phyloP scores from a whole-genome alignment of 2,329 filamentous ascomycete genomes.

The Aureobasidium sp. region DNA sequence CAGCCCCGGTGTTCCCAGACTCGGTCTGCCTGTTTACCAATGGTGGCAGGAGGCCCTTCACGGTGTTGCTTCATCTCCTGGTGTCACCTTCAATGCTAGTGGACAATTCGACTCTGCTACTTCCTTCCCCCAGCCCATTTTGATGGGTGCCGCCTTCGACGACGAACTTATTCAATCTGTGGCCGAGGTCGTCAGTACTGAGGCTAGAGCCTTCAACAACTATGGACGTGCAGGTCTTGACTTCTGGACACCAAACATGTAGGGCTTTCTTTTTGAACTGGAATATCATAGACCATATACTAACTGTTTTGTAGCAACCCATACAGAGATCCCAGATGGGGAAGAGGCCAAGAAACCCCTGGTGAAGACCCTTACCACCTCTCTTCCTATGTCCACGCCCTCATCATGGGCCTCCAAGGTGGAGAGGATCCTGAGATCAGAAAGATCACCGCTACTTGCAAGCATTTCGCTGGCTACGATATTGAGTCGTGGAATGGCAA shows the following conservation, averaged over 20 bases:
- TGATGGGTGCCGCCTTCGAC: conserved; percentile 55
- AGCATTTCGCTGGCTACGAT: conserved; percentile 34
- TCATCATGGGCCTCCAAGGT: conserved; percentile 29
- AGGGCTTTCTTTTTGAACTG: background rate
- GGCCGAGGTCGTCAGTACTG: conserved; percentile 47
- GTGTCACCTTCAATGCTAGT: conserved; percentile 44
- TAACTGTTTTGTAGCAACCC: conserved; percentile 48
- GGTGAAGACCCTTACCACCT: conserved; percentile 25
- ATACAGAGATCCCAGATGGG: conserved; percentile 47
- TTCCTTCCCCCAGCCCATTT: conserved; percentile 56
- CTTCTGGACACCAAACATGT: conserved; percentile 48
- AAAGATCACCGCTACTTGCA: conserved; percentile 38
- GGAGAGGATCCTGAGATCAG: conserved; percentile 25
- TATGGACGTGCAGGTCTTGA: conserved; percentile 46
- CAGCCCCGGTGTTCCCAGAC: conserved; percentile 43
- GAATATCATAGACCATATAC: background rate
- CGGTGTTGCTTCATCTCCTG: conserved; percentile 42
- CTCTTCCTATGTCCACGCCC: conserved; percentile 25
- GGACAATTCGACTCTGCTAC: conserved; percentile 52
- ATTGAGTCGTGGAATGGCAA: conserved; percentile 26
- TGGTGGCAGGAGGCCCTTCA: conserved; percentile 55
- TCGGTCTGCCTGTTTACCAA: conserved; percentile 50
- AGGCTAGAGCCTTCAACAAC: conserved; percentile 59
- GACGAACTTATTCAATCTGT: conserved; percentile 51
- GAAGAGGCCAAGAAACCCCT: conserved; percentile 21